Base-by-base conservation (phyloP, 2,329 filamentous ascomycete genomes). In the Zymoseptoria tritici region DNA sequence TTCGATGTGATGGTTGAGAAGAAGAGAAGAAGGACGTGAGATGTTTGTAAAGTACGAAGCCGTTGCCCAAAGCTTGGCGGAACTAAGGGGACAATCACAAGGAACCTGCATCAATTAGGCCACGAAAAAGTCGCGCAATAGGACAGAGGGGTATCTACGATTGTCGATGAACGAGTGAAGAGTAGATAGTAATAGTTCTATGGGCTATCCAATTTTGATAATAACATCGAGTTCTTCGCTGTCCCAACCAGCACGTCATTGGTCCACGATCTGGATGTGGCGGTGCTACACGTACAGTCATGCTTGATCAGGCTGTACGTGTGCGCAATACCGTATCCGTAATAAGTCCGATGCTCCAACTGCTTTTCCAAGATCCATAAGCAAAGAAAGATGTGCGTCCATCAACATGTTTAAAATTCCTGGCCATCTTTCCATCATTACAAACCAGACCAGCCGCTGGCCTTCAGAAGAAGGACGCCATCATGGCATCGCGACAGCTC, bases 1-100 rank as follows among this genome's bases (percentile, higher is more conserved):
- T 24, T 31, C 51, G 29, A 21, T 24, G 51, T 19, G 49, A 51
- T 51, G n/a, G 21, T 42, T 52, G 20, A 90, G 55, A 77, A 85
- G 16, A 89, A 85, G 50, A 84, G 81, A 1, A 87, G 87, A 0
- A 88, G 90, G 3, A 87, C 90, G 11, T 89, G 91, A 29, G 57
- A 78, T 86, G n/a, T 54, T 51, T 57, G 54, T 57, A 29, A 31
- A 58, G 57, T 53, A 58, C 52, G 52, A 58, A 58, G 36, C 36
- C 36, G 36, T 46, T 46, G 36, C 36, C 16, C 5, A 55, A 49
- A 49, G 54, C 42, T 55, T 52, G 57, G 58, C 55, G 29, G 11
- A 20, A 52, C 50, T 49, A 56, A 59, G 57, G 49, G 54, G 49
- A 55, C 53, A 46, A 55, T 20, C 53, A 46, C 36, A n/a, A 46